Percentiles rank a stretch among this genome's conserved stretches.
phyloP scores from a whole-genome alignment of 768 basidiomycete species.

The Leucosporidium yakuticum region DNA sequence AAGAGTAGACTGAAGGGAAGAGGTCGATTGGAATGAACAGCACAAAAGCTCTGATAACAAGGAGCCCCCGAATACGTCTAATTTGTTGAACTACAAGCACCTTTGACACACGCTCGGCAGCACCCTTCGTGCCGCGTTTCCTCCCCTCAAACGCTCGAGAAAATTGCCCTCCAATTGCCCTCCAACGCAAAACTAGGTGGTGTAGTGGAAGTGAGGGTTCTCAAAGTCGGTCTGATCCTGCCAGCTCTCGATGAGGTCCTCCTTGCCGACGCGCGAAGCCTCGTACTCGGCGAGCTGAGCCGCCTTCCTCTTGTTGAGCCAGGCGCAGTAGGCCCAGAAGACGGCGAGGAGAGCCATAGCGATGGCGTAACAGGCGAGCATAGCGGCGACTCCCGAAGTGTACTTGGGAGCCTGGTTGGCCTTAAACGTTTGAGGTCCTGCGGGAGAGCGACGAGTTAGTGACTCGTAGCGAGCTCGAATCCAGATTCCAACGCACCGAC shows the following conservation, averaged over 20 bases:
- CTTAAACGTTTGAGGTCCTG: conserved; percentile 36
- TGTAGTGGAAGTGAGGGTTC: conserved; percentile 29
- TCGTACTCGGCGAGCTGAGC: conserved; percentile 28
- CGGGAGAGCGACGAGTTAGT: not conserved
- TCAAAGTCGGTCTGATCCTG: conserved; percentile 37
- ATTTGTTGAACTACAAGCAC: too few species aligned
- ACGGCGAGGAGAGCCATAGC: conserved; percentile 21
- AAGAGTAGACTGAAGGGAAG: too few species aligned
- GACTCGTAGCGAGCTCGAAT: too few species aligned
- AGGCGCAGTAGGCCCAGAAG: conserved; percentile 31
- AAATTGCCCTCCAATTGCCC: too few species aligned
- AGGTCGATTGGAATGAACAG: too few species aligned
- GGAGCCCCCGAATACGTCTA: too few species aligned
- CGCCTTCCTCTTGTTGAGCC: conserved; percentile 36
- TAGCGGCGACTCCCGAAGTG: conserved; percentile 28
- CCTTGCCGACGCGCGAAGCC: conserved; percentile 20
- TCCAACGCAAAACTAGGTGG: not conserved
- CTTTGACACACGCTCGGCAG: too few species aligned
- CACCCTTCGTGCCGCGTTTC: too few species aligned
- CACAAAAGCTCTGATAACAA: too few species aligned
- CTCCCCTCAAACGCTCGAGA: too few species aligned
- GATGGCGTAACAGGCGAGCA: conserved; percentile 18
- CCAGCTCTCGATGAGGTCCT: conserved; percentile 28
- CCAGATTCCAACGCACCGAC: conserved; percentile 21
- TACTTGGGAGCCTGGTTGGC: conserved; percentile 36